Base-by-base conservation (phyloP, 2,329 filamentous ascomycete species). In the Penicillium brevicompactum region DNA sequence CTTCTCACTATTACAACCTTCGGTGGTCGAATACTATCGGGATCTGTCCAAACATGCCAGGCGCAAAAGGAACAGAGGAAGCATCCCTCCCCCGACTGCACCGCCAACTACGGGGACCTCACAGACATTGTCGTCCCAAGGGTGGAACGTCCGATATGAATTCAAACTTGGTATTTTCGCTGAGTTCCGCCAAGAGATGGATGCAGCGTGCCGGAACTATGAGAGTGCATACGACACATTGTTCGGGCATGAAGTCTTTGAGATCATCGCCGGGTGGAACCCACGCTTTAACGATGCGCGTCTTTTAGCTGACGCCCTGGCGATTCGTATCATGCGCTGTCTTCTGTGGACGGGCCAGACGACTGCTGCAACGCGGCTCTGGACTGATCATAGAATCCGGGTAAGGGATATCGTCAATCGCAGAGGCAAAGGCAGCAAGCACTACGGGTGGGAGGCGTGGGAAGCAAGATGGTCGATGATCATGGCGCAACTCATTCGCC, bases 361-460 rank as follows among this genome's bases (percentile, higher is more conserved):
- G n/a, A 91, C 89, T 30, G 80, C 87, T 41, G 92, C 92, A 3
- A 89, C 90, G 6, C 85, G 90, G 52, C 84, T 87, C 52, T 97
- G 93, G 93, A 81, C 87, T 55, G 80, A 79, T 37, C 95, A 97
- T 72, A 85, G 87, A 57, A 83, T 87, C 52, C 85, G 88, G 53
- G 86, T 93, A 60, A 82, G 82, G 52, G 88, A 91, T 64, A 84
- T 97, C 49, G 80, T 97, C 14, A 91, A 96, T 67, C 84, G 90
- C 16, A 86, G 89, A 62, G 92, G 92, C 4, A 90, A 90, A 64
- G 93, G 93, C 0, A 92, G 90, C 2, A 85, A 86, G 31, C 96
- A 91, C 62, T 97, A 97, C 71, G 91, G 91, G 5, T 97, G 92
- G 90, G 85, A 91, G 67, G 92, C 93, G 2, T 99, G 93, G 92